Evolutionary conservation across 1,139 yeast species (phyloP).

Genomic region (Suzukiozyma palmioleophila): DNA sequence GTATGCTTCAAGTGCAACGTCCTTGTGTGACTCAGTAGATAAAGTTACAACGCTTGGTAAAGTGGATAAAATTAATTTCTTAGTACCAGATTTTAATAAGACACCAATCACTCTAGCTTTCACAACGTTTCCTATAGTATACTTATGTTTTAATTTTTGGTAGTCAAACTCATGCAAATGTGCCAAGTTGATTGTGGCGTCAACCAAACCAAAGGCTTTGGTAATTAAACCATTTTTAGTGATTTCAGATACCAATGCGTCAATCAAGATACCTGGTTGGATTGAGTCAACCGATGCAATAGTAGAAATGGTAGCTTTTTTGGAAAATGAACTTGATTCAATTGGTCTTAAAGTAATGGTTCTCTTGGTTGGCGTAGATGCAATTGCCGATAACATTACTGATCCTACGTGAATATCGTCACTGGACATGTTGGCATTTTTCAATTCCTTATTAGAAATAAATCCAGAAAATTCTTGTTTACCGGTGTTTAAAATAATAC

Average conservation of each 20-base stretch:
- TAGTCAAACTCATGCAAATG: slow-evolving; percentile 53
- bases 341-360: slow-evolving; percentile 56
- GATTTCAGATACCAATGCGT: slow-evolving; percentile 63
- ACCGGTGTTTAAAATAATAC: slow-evolving; percentile 74
- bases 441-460: slow-evolving; percentile 64
- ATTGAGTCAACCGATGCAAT: slow-evolving; percentile 73
- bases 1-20: slow-evolving; percentile 56
- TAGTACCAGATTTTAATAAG: slow-evolving; percentile 51
- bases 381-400: slow-evolving; percentile 49
- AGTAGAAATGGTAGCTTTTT: slow-evolving; percentile 46
- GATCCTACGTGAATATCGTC: slow-evolving; percentile 27
- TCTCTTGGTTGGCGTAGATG: slow-evolving; percentile 48
- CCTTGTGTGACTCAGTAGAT: slow-evolving; percentile 10
- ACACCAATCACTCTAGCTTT: slow-evolving; percentile 70
- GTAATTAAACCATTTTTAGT: slow-evolving; percentile 57
- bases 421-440: slow-evolving; percentile 17
- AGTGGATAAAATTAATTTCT: slow-evolving; percentile 60
- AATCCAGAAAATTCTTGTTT: slow-evolving; percentile 58
- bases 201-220: slow-evolving; percentile 70
- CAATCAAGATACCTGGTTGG: slow-evolving; percentile 79
- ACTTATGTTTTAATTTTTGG: slow-evolving; percentile 55
- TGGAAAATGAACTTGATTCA: slow-evolving; percentile 20
- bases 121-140: slow-evolving; percentile 59
- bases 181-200: slow-evolving; percentile 65
- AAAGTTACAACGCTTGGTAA: slow-evolving; percentile 50